These are phyloP conservation scores for Digitaria exilis DNA, from an alignment of 202 grass and related monocot species.

Conservation along the genomic window DNA sequence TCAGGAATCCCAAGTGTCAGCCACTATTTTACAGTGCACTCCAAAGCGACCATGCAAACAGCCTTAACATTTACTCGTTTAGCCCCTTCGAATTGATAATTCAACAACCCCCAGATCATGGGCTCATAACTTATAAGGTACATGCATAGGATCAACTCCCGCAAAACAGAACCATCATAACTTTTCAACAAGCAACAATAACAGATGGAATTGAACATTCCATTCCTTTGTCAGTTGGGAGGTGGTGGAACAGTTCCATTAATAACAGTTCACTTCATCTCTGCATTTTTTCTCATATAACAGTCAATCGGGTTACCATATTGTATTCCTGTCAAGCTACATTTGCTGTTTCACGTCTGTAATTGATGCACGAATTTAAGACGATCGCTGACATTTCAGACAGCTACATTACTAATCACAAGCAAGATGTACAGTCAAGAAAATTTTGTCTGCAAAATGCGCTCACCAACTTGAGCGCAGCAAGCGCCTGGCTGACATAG, in stretches of 20 bases:
- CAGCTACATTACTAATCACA: conserved; percentile 18
- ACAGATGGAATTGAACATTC: neutral
- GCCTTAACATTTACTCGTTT: neutral
- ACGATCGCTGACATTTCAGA: neutral
- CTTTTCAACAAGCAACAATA: conserved; percentile 1
- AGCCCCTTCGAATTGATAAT: neutral
- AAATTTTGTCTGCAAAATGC: neutral
- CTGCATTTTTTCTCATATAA: neutral
- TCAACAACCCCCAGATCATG: neutral
- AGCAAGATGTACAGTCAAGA: conserved; percentile 1
- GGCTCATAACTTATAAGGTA: neutral
- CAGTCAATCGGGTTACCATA: neutral
- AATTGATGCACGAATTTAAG: neutral
- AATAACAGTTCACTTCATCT: neutral
- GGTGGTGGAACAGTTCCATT: neutral
- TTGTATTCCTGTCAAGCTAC: conserved; percentile 4
- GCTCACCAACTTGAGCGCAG: conserved; percentile 83
- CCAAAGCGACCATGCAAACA: neutral
- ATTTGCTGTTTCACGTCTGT: neutral
- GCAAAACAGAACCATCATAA: neutral
- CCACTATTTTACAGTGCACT: neutral
- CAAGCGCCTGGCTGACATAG: conserved; percentile 81
- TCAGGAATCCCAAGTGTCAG: neutral
- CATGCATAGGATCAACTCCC: neutral
- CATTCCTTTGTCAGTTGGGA: neutral